Conservation (phyloP, 2,329 filamentous ascomycete genomes). For the Myriosclerotinia scirpicola region DNA sequence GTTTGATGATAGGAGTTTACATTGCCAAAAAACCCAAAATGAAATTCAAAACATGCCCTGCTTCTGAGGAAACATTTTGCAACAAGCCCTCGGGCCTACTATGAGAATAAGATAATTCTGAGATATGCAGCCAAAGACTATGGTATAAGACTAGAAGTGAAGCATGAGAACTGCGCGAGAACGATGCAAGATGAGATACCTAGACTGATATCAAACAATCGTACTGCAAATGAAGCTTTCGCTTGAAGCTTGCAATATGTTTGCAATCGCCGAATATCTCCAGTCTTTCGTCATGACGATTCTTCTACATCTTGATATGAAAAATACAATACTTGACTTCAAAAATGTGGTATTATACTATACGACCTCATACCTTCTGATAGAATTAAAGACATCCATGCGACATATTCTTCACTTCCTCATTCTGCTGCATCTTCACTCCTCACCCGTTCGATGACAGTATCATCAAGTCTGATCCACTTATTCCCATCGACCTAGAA, state of each 20-base stretch:
- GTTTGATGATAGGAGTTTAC: no score
- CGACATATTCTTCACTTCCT: no score
- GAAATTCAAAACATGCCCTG: not conserved
- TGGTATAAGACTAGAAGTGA: not conserved
- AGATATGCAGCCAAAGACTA: not conserved
- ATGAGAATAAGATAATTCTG: not conserved
- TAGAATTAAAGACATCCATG: no score
- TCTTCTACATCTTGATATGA: not conserved
- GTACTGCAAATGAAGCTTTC: not conserved
- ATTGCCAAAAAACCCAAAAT: not conserved
- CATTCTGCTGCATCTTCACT: no score
- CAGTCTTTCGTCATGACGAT: not conserved
- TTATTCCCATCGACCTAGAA: not conserved
- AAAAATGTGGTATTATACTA: no score
- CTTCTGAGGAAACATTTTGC: not conserved
- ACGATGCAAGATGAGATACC: not conserved
- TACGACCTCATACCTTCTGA: no score
- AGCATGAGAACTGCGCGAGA: not conserved
- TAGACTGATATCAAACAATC: not conserved
- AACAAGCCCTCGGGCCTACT: not conserved
- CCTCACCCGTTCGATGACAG: no score
- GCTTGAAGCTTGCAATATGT: not conserved
- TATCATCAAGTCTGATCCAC: no score
- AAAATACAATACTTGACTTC: not conserved
- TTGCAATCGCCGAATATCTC: not conserved